phyloP scores from a whole-genome alignment of 768 basidiomycete genomes.

The Agaricus bisporus region DNA sequence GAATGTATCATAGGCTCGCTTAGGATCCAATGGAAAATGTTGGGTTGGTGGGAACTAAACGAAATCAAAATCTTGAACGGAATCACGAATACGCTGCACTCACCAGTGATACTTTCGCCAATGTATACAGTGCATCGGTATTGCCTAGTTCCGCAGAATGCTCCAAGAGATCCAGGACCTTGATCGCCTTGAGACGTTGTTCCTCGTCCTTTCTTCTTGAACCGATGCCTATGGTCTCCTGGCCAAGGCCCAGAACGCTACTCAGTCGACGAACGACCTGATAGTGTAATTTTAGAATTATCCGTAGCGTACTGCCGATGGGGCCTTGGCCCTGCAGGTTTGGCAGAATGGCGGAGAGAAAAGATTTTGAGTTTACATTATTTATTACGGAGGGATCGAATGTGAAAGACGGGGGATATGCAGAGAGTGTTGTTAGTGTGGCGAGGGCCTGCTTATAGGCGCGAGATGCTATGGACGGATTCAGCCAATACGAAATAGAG shows the following conservation, averaged over 20 bases:
- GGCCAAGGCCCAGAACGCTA: slow-evolving; percentile 32
- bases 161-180: slow-evolving; percentile 73
- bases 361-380: slow-evolving; percentile 37
- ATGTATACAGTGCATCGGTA: slow-evolving; percentile 62
- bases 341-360: slow-evolving; percentile 63
- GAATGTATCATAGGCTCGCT: slow-evolving; percentile 59
- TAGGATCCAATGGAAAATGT: slow-evolving; percentile 57
- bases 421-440: slow-evolving; percentile 61
- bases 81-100: slow-evolving; percentile 17
- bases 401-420: slow-evolving; percentile 48
- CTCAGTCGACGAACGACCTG: slow-evolving; percentile 37
- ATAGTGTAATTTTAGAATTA: slow-evolving; percentile 59
- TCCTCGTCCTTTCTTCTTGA: slow-evolving; percentile 62
- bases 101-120: slow-evolving; percentile 65
- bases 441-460: slow-evolving; percentile 73
- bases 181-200: slow-evolving; percentile 63
- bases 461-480: slow-evolving; percentile 43
- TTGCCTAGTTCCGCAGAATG: slow-evolving; percentile 79
- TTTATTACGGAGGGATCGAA: slow-evolving; percentile 47
- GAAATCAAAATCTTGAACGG: background rate
- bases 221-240: slow-evolving; percentile 31
- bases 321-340: slow-evolving; percentile 75
- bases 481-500: background rate
- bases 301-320: slow-evolving; percentile 62
- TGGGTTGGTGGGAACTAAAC: slow-evolving; percentile 67